Base-by-base conservation (phyloP, 1,284 basidiomycete genomes). In the Heterobasidion parviporum region DNA sequence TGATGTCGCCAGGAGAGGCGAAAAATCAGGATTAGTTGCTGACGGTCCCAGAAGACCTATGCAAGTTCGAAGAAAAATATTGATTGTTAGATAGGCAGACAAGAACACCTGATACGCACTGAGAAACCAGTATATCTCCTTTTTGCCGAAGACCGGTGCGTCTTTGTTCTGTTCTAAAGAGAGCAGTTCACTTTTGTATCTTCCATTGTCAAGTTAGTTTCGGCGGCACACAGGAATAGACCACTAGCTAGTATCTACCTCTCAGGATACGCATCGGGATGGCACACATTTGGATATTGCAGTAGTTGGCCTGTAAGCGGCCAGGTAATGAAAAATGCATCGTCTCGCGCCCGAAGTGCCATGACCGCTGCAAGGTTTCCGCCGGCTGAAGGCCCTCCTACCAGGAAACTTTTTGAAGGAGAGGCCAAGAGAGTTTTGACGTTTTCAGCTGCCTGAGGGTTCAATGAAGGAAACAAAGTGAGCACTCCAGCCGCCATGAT, bases 371-470 rank as follows among this genome's bases (percentile, higher is more conserved):
- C 50, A 9, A 64, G 12, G 32, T 63, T 65, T 9, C 32, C 64
- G 10, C 65, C 64, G 0, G 63, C 58, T 1, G 65, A 66, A 7
- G 36, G 16, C 2, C 64, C 65, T 0, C 53, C 62, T 16, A 65
- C 44, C 18, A 66, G 35, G 43, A 63, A 60, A 8, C 61, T 63
- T 41, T 60, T 60, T 3, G 53, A n/a, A 15, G 61, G 50, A 35
- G 55, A 57, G 2, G 50, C 60, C 35, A 50, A 53, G 12, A 65
- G 38, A 0, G 52, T 14, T 2, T 45, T 16, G 2, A 59, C 46
- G 45, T 66, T 58, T 0, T 50, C 46, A 10, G 56, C 55, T 8
- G 56, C 58, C 59, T 65, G 55, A 6, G 14, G 14, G 16, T 20
- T n/a, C n/a, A n/a, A n/a, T n/a, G n/a, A n/a, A n/a, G n/a, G n/a